Evolutionary conservation across 2,329 filamentous ascomycete genomes (phyloP).

Genomic region (Fusarium citri): DNA sequence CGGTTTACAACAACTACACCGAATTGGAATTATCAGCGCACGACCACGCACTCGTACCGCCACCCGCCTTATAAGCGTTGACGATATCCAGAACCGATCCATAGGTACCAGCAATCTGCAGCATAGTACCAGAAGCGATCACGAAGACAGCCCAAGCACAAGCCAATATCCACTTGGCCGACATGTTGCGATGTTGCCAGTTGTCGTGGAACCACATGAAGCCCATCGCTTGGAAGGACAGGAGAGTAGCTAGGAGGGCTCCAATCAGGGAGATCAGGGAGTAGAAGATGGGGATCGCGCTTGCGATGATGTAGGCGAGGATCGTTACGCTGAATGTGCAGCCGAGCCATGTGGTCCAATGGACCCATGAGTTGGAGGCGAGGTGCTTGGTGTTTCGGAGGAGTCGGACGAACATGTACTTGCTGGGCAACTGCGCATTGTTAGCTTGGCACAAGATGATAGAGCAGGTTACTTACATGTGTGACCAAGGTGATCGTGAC

Average conservation of each 20-base stretch:
- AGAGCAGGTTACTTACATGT: constrained; percentile 14
- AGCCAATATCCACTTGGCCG: constrained; percentile 2
- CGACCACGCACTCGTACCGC: constrained; percentile 54
- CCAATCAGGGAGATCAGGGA: constrained; percentile 44
- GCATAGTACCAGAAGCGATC: constrained; percentile 45
- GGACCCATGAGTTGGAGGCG: constrained; percentile 41
- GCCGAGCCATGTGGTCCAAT: constrained; percentile 49
- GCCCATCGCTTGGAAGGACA: constrained; percentile 48
- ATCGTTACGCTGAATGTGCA: constrained; percentile 44
- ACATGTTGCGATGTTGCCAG: constrained; percentile 31
- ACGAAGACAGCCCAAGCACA: constrained; percentile 25
- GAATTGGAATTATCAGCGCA: constrained; percentile 58
- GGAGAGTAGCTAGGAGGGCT: constrained; percentile 46
- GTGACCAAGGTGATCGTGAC: constrained; percentile 43
- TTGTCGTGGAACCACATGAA: constrained; percentile 49
- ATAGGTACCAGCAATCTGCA: constrained; percentile 60
- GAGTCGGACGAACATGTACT: constrained; percentile 29
- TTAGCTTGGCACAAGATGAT: neutral
- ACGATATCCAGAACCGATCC: constrained; percentile 54
- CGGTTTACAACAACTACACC: neutral
- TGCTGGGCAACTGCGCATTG: constrained; percentile 6
- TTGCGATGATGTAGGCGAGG: constrained; percentile 46
- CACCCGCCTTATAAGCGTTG: constrained; percentile 50
- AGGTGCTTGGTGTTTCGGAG: constrained; percentile 48
- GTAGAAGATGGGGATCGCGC: constrained; percentile 44